Conservation (phyloP, 306 rosid genomes). For the Dryas alaskensis region DNA sequence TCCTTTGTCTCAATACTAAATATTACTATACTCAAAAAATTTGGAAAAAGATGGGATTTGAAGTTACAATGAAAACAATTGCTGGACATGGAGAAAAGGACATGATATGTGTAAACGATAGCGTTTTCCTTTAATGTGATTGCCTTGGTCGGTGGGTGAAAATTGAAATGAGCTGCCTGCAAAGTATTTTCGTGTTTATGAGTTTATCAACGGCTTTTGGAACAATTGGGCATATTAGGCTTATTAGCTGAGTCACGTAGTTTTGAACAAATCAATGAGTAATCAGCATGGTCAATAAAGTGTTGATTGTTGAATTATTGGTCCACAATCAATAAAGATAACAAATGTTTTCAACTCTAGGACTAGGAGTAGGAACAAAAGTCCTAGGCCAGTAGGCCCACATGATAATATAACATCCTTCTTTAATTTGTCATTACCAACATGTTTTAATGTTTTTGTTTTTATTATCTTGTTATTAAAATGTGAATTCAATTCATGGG, state of each 20-base stretch:
- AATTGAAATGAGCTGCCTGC: background rate
- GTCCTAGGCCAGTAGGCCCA: background rate
- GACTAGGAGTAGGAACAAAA: background rate
- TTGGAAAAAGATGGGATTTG: background rate
- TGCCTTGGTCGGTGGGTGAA: background rate
- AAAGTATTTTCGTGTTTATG: background rate
- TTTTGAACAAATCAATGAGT: constrained; percentile 4
- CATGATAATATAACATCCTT: background rate
- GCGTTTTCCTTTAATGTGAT: background rate
- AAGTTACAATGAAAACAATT: background rate
- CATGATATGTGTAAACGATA: background rate
- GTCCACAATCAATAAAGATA: background rate
- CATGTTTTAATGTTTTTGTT: background rate
- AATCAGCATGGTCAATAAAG: constrained; percentile 20
- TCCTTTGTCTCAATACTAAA: background rate
- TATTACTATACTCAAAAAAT: no score
- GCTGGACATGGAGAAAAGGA: background rate
- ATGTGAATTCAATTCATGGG: no score
- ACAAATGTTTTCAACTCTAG: background rate
- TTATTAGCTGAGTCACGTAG: background rate
- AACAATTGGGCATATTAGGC: background rate
- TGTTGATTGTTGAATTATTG: background rate
- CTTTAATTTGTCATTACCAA: background rate
- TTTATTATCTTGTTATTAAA: background rate
- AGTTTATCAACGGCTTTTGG: background rate